phyloP scores from a whole-genome alignment of 2,329 filamentous ascomycete genomes.

The Dryadomyces quercivorus region DNA sequence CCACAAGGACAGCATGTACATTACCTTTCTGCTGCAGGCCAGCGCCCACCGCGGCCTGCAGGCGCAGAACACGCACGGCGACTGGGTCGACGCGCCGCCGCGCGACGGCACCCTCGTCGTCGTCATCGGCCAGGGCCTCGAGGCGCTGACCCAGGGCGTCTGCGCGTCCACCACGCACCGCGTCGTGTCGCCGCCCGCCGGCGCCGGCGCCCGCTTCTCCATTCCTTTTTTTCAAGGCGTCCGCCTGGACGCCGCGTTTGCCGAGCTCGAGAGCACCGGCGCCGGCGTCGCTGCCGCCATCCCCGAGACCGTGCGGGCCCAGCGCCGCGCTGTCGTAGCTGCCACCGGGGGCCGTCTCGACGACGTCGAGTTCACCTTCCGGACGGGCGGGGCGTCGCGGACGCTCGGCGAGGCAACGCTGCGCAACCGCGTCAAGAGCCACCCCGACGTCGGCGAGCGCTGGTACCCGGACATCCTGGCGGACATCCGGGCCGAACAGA shows the following conservation, averaged over 20 bases:
- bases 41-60: conserved; percentile 65
- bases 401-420: conserved; percentile 73
- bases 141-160: conserved; percentile 73
- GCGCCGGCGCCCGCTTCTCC: conserved; percentile 60
- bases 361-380: conserved; percentile 81
- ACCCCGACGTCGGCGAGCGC: conserved; percentile 73
- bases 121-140: conserved; percentile 76
- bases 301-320: conserved; percentile 49
- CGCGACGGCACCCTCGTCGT: conserved; percentile 69
- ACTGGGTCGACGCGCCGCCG: conserved; percentile 76
- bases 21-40: conserved; percentile 70
- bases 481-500: conserved; percentile 46
- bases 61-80: conserved; percentile 65
- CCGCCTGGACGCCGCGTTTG: conserved; percentile 65
- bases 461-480: conserved; percentile 59
- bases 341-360: conserved; percentile 45
- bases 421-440: conserved; percentile 74
- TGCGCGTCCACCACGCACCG: conserved; percentile 74
- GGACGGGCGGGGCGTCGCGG: conserved; percentile 51
- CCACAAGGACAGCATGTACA: conserved; percentile 78
- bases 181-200: conserved; percentile 61
- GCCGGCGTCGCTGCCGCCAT: conserved; percentile 39
- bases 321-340: conserved; percentile 44
- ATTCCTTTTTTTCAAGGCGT: conserved; percentile 88
- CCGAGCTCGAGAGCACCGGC: conserved; percentile 52